Percentiles rank a stretch among this genome's conserved stretches.
Conservation (phyloP, 768 basidiomycete species). For the Boletus subparvulus region DNA sequence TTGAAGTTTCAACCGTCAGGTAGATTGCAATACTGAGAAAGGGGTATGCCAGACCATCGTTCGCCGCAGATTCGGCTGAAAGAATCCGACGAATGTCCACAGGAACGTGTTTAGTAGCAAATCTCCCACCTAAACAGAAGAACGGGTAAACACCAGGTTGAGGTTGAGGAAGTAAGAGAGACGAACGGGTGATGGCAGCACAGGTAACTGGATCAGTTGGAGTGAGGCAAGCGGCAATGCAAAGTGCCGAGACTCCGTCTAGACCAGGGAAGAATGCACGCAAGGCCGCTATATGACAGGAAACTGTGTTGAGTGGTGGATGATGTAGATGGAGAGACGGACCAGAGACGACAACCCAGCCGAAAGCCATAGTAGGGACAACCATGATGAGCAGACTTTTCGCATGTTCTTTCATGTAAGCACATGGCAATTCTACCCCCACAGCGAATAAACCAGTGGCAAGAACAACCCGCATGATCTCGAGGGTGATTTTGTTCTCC, state of each 20-base stretch:
- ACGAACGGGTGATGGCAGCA: conserved; percentile 71
- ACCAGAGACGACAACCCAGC: conserved; percentile 79
- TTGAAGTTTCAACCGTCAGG: conserved; percentile 68
- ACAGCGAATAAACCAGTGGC: conserved; percentile 93
- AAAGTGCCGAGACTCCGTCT: conserved; percentile 72
- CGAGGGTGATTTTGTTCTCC: conserved; percentile 69
- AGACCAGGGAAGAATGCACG: conserved; percentile 70
- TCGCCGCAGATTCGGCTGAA: conserved; percentile 88
- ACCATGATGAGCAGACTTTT: conserved; percentile 69
- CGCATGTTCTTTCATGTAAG: conserved; percentile 80
- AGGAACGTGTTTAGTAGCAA: conserved; percentile 68
- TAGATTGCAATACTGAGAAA: conserved; percentile 88
- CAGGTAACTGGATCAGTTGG: conserved; percentile 96
- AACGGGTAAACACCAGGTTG: not conserved
- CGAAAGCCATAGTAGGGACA: conserved; percentile 81
- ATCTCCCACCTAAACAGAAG: conserved; percentile 58
- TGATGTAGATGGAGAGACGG: conserved; percentile 17
- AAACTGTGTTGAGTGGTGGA: not conserved
- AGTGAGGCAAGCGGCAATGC: conserved; percentile 86
- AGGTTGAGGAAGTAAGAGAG: not conserved
- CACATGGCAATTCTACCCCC: conserved; percentile 86
- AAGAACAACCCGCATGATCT: conserved; percentile 85
- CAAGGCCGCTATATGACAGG: conserved; percentile 53
- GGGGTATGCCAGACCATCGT: conserved; percentile 95
- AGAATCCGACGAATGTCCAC: conserved; percentile 75